Evolutionary conservation across 805 yeast genomes (phyloP), one percentile per base, ranked within the genome.

Genomic region (Lipomyces chichibuensis): DNA sequence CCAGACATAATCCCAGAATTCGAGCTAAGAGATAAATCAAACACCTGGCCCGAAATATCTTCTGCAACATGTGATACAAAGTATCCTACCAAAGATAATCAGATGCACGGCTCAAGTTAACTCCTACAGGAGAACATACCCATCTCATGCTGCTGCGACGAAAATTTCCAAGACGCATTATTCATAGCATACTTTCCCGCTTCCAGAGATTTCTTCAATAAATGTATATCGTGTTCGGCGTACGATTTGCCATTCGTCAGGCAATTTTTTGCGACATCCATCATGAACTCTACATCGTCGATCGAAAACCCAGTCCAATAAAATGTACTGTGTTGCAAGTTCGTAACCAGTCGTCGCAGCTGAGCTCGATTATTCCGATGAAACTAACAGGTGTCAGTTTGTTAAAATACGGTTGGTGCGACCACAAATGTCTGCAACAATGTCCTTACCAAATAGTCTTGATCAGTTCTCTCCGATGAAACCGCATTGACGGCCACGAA

Each of bases 231-330:
- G 7, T 23, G 23, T 0, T 69, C 66, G 0, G 60, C 17, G 51
- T 62, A 33, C 75, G 14, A 74, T 71, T 39, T 72, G 71, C 65
- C 55, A 20, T 59, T 62, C 20, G 82, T 79, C 46, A 86, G 66
- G 6, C 86, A 82, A 27, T 77, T 75, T 17, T 80, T 77, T 60
- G 88, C 83, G 35, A 88, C 83, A 27, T 78, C 77, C 1, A 84
- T 74, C 75, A 88, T 79, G 27, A 83, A 79, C 59, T 84, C 84
- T 35, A 88, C 79, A 76, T 88, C 92, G 54, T 80, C 81, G 32
- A 82, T 80, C 13, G 88, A 81, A 73, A 88, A 88, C 0, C 92
- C 92, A 0, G 91, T 86, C 93, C 93, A 88, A 72, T 86, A 87
- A 74, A 88, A 88, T 0, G 92, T 87, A 0, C 89, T 86, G 65